A percentile compares a stretch with the other conserved stretches of the same genome.
These are phyloP conservation scores for Botrytis pseudocinerea DNA, from an alignment of 2,329 filamentous ascomycete species.

Conservation along the genomic window DNA sequence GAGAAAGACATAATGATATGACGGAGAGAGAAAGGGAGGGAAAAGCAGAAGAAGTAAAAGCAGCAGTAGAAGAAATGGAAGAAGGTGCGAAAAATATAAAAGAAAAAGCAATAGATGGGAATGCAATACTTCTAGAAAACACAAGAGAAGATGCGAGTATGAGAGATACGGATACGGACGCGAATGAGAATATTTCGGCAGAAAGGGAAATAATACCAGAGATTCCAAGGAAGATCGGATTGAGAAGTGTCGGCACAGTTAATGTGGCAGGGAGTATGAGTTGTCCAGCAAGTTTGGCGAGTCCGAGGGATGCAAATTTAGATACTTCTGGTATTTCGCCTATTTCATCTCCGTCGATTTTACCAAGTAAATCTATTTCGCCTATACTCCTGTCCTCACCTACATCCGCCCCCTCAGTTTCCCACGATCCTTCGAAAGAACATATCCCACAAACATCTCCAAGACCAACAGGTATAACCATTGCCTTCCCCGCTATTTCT, in stretches of 20 bases:
- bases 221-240: accelerated
- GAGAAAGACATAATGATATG: no score
- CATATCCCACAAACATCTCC: background rate
- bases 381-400: background rate
- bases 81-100: accelerated
- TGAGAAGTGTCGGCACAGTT: background rate
- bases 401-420: background rate
- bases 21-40: background rate
- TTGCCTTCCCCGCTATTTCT: background rate
- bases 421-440: background rate
- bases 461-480: background rate
- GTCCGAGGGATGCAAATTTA: background rate
- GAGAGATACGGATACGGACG: background rate
- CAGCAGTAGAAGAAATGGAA: no score
- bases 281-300: background rate
- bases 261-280: background rate
- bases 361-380: background rate
- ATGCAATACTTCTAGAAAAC: accelerated
- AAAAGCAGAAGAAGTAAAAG: no score
- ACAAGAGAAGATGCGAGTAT: background rate
- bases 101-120: background rate
- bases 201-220: background rate
- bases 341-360: background rate
- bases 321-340: background rate
- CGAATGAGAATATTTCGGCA: background rate